These are phyloP conservation scores for Alternaria consortialis DNA, from an alignment of 2,329 filamentous ascomycete genomes.

Conservation along the genomic window DNA sequence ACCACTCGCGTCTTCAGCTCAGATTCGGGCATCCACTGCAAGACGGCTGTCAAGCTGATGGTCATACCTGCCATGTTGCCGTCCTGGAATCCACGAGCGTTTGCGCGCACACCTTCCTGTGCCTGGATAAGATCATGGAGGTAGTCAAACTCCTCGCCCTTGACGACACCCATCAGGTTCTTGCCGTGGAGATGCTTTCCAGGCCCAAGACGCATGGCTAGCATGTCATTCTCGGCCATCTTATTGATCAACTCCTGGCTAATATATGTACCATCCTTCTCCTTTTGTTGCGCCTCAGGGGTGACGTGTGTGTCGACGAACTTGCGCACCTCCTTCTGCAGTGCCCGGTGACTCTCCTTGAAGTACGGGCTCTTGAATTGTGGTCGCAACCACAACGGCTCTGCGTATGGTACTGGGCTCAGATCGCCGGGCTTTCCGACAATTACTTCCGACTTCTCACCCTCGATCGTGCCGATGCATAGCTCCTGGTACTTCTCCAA, in stretches of 20 bases:
- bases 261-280: conserved; percentile 77
- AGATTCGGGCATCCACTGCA: conserved; percentile 77
- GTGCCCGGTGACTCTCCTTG: conserved; percentile 73
- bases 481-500: conserved; percentile 79
- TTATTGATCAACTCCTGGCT: conserved; percentile 75
- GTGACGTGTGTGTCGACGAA: conserved; percentile 77
- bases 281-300: conserved; percentile 79
- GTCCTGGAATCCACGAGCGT: conserved; percentile 83
- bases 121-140: conserved; percentile 81
- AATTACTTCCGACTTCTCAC: conserved; percentile 78
- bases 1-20: conserved; percentile 72
- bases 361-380: conserved; percentile 83
- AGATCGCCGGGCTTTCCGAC: conserved; percentile 75
- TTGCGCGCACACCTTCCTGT: conserved; percentile 76
- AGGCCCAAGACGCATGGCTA: conserved; percentile 85
- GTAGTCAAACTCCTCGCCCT: conserved; percentile 85
- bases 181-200: conserved; percentile 82
- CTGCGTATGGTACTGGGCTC: conserved; percentile 81
- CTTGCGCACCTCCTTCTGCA: conserved; percentile 74
- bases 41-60: conserved; percentile 80
- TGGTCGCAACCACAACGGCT: conserved; percentile 82
- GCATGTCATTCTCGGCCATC: conserved; percentile 76
- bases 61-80: conserved; percentile 89
- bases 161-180: conserved; percentile 71
- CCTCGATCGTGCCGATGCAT: conserved; percentile 77